Evolutionary conservation across 176 grass and related monocot species (phyloP).

Genomic region (Phyllostachys edulis): DNA sequence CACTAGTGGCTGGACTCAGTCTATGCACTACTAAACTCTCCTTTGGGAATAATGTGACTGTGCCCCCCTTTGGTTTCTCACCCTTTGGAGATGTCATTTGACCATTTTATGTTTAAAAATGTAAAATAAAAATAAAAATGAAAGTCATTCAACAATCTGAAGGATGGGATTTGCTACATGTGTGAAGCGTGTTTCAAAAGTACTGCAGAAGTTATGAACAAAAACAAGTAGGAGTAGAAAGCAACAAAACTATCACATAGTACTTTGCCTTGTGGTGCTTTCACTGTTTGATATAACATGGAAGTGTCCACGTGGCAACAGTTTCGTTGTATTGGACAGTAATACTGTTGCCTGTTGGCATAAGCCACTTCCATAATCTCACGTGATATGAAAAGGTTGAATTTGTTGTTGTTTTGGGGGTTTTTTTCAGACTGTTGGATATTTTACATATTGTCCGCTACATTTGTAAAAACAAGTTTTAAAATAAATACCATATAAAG

Average conservation of each 20-base stretch:
- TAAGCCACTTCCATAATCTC: background rate
- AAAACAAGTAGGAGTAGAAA: background rate
- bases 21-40: background rate
- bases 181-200: background rate
- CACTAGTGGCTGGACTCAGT: background rate
- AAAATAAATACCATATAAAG: background rate
- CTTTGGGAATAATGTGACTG: background rate
- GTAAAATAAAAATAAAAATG: too few relatives aligned
- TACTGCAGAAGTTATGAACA: background rate
- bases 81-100: background rate
- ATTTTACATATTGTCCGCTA: background rate
- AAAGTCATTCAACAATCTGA: background rate
- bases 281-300: slow-evolving; percentile 22
- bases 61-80: too few relatives aligned
- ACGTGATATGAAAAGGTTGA: background rate
- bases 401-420: background rate
- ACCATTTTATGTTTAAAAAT: background rate
- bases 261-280: slow-evolving; percentile 5
- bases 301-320: slow-evolving; percentile 14
- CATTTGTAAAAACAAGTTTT: background rate
- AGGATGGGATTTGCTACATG: background rate
- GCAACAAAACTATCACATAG: slow-evolving; percentile 11
- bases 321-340: slow-evolving; percentile 24
- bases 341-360: background rate
- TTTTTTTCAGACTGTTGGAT: background rate